Base-by-base conservation (phyloP, 768 basidiomycete species). In the Mycena capillaripes region DNA sequence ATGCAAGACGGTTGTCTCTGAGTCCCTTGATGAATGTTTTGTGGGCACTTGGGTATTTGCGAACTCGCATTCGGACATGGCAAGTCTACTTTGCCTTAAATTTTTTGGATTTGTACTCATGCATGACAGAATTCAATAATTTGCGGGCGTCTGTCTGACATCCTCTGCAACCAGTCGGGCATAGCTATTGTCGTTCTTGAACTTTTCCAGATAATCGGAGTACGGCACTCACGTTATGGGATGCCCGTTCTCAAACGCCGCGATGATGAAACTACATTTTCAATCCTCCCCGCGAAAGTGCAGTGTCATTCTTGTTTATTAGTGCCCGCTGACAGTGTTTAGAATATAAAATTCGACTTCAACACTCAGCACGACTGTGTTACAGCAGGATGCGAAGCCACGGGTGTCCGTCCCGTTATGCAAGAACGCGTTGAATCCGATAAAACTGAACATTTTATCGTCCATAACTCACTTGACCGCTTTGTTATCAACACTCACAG, bases 41-140 rank as follows among this genome's bases (percentile, higher is more conserved):
- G 42, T 61, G 21, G 42, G 44, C 11, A 36, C 60, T n/a, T 61
- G 60, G 60, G 60, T 61, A 2, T 52, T 52, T 52, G 50, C 50
- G 25, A 52, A 52, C 27, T 52, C 50, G 6, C 50, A 52, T 27
- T 6, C 7, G 10, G 25, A 52, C 29, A 2, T 11, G 50, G 50
- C 29, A 29, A 52, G 50, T 29, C 17, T 36, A 12, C 12, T 36
- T 36, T 27, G 50, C 19, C 27, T 52, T 14, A 21, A 14, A 27
- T 11, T 52, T 29, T 27, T 11, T 12, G 5, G 27, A 52, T 5
- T 27, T 12, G 29, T 14, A 16, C 50, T 52, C 11, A 52, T 6
- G 34, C 16, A 10, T 14, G 6, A 21, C 14, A 52, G 50, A 5
- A 29, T 29, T 52, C 19, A 10, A 52, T 29, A 14, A 52, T 52